Base-by-base conservation (phyloP, 208 protist species). In the Leptomonas pyrrhocoris region DNA sequence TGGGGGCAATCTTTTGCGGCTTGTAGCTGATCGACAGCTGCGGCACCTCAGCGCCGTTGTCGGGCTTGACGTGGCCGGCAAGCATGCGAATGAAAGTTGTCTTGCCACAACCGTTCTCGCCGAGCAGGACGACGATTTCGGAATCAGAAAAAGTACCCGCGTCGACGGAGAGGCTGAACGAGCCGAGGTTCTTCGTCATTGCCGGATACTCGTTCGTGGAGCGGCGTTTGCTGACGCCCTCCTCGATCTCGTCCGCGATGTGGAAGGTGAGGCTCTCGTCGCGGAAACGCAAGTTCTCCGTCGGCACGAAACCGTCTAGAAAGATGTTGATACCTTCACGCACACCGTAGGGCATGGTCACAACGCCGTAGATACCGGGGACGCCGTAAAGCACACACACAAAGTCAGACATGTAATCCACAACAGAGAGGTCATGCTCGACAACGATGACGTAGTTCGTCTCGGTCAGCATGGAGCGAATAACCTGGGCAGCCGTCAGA, bases 311-410 rank as follows among this genome's bases (percentile, higher is more conserved):
- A 49, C 99, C 99, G 66, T 96, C 98, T 25, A 99, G 85, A 91
- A 99, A 99, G 68, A 99, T 97, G 85, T 99, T 99, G 79, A 99
- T 99, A 73, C 98, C 99, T 83, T 99, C 99, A 55, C 99, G 93
- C 50, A 99, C 99, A 71, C 86, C 91, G 73, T 99, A 99, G 46
- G 99, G 99, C 88, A 99, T 96, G 27, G 99, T 99, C 25, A 99
- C 98, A 40, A 99, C 98, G 80, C 99, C 99, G 81, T 99, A 99
- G 36, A 98, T 98, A 79, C 99, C 98, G 61, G 99, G 98, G 68
- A 96, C 79, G 60, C 99, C 99, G 81, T 99, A 99, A 2, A 99
- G 86, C 43, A 96, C 89, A 85, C 98, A 99, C 23, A 99, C 93
- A 79, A 99, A 99, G 84, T 99, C 99, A 30, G 98, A 99, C 71